Conservation (phyloP, 352 stramenopile species). For the Globisporangium megalacanthum region DNA sequence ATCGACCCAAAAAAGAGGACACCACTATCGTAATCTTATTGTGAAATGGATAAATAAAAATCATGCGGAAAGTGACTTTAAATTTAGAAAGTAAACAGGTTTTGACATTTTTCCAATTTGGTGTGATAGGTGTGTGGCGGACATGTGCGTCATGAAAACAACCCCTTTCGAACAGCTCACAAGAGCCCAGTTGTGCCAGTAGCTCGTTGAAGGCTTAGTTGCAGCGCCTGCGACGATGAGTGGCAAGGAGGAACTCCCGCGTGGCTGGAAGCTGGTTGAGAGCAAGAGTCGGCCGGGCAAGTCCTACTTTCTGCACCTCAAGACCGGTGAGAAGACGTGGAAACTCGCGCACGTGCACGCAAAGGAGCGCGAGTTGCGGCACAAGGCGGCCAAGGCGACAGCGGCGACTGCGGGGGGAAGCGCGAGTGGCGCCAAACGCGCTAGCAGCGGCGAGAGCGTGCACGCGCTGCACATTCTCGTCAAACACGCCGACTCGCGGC, state of each 20-base stretch:
- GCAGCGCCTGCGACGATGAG: not conserved
- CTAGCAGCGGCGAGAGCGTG: constrained; percentile 28
- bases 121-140: not conserved
- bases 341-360: constrained; percentile 80
- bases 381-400: constrained; percentile 28
- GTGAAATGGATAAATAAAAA: too few species aligned
- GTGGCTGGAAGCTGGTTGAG: constrained; percentile 82
- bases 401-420: constrained; percentile 1
- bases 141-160: too few species aligned
- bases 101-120: too few species aligned
- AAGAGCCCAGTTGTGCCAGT: not conserved
- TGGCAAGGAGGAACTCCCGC: constrained; percentile 47
- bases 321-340: constrained; percentile 85
- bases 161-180: too few species aligned
- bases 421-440: constrained; percentile 8
- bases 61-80: too few species aligned
- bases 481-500: constrained; percentile 79
- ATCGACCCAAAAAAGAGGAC: too few species aligned
- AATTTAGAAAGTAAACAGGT: too few species aligned
- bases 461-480: constrained; percentile 85
- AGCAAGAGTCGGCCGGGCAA: constrained; percentile 85
- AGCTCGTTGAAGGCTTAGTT: not conserved
- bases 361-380: constrained; percentile 72
- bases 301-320: constrained; percentile 82
- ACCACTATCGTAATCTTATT: too few species aligned